These are phyloP conservation scores for Schizochytrium sp. DNA, from an alignment of 108 stramenopile genomes.

Conservation along the genomic window DNA sequence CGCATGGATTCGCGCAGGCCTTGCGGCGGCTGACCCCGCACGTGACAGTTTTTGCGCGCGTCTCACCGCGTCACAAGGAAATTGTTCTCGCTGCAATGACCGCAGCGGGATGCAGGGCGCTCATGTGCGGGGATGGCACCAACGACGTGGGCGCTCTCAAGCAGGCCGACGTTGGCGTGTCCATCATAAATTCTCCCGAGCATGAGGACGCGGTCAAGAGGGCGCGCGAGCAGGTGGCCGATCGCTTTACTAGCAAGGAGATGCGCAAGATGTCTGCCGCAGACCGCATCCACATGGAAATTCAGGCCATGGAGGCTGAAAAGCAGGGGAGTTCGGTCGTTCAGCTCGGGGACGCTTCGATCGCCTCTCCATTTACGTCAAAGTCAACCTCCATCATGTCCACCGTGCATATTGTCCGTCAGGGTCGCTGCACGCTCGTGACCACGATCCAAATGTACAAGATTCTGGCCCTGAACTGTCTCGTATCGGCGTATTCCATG, in stretches of 20 bases:
- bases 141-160: constrained; percentile 95
- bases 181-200: constrained; percentile 80
- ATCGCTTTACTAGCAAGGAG: not conserved
- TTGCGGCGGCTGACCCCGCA: constrained; percentile 60
- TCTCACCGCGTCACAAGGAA: constrained; percentile 92
- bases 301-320: not conserved
- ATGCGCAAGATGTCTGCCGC: not conserved
- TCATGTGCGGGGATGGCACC: constrained; percentile 98
- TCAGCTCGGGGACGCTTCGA: constrained; percentile 87
- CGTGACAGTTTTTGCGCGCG: constrained; percentile 83
- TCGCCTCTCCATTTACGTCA: constrained; percentile 93
- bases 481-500: constrained; percentile 83
- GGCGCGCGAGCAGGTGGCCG: constrained; percentile 25
- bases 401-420: constrained; percentile 74
- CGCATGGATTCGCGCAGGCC: not conserved
- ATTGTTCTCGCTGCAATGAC: constrained; percentile 78
- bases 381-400: constrained; percentile 68
- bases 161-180: constrained; percentile 88
- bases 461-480: constrained; percentile 90
- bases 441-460: constrained; percentile 88
- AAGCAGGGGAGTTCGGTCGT: constrained; percentile 27
- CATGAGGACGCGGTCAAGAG: constrained; percentile 63
- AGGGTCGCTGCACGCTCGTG: constrained; percentile 87
- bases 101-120: constrained; percentile 59
- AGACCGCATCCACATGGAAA: not conserved